These are phyloP conservation scores for Zygotorulaspora florentina DNA, from an alignment of 805 yeast species.

Conservation along the genomic window DNA sequence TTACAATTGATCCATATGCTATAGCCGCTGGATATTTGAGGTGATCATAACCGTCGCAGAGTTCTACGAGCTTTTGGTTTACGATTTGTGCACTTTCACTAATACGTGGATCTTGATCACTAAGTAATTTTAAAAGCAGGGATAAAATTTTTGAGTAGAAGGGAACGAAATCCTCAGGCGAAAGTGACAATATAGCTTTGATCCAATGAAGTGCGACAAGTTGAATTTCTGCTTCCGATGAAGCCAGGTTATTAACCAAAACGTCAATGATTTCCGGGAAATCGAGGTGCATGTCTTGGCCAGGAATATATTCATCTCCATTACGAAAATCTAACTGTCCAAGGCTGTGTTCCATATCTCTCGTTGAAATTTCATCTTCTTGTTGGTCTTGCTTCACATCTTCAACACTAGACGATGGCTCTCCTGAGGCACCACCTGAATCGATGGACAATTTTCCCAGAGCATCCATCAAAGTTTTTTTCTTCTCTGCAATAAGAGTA, in stretches of 20 bases:
- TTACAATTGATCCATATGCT: constrained; percentile 53
- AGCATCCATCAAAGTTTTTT: constrained; percentile 30
- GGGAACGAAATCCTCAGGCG: constrained; percentile 70
- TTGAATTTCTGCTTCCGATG: constrained; percentile 71
- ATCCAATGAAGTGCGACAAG: constrained; percentile 80
- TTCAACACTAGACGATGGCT: constrained; percentile 8
- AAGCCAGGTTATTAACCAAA: constrained; percentile 72
- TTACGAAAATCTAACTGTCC: constrained; percentile 25
- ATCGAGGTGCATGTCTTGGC: constrained; percentile 80
- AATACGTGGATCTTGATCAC: constrained; percentile 48
- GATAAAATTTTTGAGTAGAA: constrained; percentile 72
- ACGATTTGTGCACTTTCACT: constrained; percentile 52
- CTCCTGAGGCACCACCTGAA: constrained; percentile 6
- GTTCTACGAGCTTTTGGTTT: constrained; percentile 52
- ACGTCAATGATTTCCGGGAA: constrained; percentile 77
- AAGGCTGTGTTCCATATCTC: constrained; percentile 4
- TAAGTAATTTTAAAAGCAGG: constrained; percentile 58
- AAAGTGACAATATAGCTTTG: constrained; percentile 58
- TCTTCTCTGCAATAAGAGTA: constrained; percentile 31
- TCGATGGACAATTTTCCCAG: constrained; percentile 21
- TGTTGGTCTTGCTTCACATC: constrained; percentile 5
- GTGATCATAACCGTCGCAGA: constrained; percentile 35
- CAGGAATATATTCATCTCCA: constrained; percentile 60
- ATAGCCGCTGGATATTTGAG: constrained; percentile 25
- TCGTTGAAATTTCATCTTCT: constrained; percentile 4